Percentiles rank a stretch among this genome's conserved stretches.
Conservation (phyloP, 23 red algal species). For the Gracilaria gracilis region DNA sequence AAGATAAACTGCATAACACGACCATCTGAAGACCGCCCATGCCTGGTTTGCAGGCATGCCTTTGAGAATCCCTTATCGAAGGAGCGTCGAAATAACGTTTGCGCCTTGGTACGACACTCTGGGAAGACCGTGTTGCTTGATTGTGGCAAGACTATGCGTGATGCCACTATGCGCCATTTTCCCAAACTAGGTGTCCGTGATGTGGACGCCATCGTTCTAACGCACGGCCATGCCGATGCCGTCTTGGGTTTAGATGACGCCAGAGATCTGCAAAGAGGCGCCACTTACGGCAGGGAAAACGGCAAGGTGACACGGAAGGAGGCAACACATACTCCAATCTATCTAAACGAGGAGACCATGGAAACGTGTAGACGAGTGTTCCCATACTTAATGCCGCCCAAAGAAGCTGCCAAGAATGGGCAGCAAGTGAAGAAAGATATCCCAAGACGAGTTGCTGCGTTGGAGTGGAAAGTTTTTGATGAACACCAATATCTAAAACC, state of each 20-base stretch:
- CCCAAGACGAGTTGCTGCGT: constrained; percentile 46
- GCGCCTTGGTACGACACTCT: constrained; percentile 48
- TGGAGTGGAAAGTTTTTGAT: constrained; percentile 63
- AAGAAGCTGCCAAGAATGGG: constrained; percentile 8
- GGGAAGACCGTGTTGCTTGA: constrained; percentile 75
- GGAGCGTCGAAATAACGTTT: constrained; percentile 73
- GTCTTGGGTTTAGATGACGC: constrained; percentile 80
- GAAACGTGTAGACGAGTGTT: constrained; percentile 32
- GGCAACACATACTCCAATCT: constrained; percentile 46
- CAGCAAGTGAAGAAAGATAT: constrained; percentile 35
- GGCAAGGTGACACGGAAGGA: neutral
- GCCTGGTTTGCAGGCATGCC: constrained; percentile 47
- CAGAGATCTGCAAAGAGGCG: constrained; percentile 43
- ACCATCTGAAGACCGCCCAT: constrained; percentile 12
- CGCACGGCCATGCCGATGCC: constrained; percentile 90
- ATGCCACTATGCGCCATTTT: constrained; percentile 68
- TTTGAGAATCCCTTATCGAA: constrained; percentile 26
- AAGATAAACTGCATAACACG: constrained; percentile 66
- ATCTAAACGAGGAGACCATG: constrained; percentile 59
- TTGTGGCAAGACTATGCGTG: constrained; percentile 79
- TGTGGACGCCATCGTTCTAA: constrained; percentile 87
- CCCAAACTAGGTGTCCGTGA: constrained; percentile 47
- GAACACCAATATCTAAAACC: constrained; percentile 40
- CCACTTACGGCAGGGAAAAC: neutral
- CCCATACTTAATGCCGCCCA: constrained; percentile 53